A percentile compares a stretch with the other conserved stretches of the same genome.
Evolutionary conservation across 257 asterid genomes (phyloP).

Genomic region (Cruciata laevipes): DNA sequence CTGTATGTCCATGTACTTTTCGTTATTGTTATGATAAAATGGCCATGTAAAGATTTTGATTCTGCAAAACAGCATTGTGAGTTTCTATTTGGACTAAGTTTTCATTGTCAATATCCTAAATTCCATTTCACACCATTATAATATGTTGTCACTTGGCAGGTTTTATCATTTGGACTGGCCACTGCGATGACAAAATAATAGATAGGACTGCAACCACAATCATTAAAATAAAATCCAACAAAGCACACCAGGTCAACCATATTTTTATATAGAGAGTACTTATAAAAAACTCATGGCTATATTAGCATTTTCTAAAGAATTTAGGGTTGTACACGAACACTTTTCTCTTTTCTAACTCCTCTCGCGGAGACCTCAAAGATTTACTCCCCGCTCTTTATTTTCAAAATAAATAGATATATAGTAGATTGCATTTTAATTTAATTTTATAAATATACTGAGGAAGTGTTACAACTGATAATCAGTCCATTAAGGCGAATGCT

Average conservation of each 20-base stretch:
- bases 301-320: no score
- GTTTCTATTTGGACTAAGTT: slow-evolving; percentile 4
- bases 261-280: neutral
- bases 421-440: no score
- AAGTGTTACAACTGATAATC: no score
- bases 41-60: slow-evolving; percentile 19
- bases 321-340: no score
- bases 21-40: slow-evolving; percentile 5
- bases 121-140: neutral
- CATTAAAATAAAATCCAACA: slow-evolving; percentile 6
- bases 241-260: neutral
- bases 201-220: slow-evolving; percentile 3
- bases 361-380: slow-evolving; percentile 19
- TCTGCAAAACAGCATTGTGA: slow-evolving; percentile 11
- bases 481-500: no score
- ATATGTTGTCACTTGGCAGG: neutral
- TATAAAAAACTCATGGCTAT: no score
- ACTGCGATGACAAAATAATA: neutral
- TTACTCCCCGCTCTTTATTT: neutral
- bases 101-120: neutral
- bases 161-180: neutral
- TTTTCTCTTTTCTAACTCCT: no score
- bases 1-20: slow-evolving; percentile 31
- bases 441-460: no score
- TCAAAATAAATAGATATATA: neutral